Conservation (phyloP, 768 basidiomycete genomes). For the Rubroboletus satanas region DNA sequence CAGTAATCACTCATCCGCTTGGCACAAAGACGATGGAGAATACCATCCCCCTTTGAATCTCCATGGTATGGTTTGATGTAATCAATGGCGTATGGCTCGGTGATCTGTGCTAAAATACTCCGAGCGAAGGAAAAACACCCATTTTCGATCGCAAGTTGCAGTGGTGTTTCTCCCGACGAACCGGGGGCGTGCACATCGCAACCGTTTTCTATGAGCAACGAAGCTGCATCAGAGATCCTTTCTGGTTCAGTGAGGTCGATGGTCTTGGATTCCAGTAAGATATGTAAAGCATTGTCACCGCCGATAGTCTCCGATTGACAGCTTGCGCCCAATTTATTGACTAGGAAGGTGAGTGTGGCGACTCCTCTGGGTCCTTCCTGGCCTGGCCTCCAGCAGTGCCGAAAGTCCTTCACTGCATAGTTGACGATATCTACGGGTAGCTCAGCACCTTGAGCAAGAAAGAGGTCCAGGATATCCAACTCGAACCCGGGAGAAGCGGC, state of each 20-base stretch:
- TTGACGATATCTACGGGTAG: background rate
- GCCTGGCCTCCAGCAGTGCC: background rate
- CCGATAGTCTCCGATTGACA: background rate
- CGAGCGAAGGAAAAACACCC: background rate
- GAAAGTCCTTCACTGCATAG: background rate
- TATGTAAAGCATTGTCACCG: background rate
- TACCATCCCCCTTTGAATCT: background rate
- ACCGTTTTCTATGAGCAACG: background rate
- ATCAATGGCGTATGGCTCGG: background rate
- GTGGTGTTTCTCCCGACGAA: background rate
- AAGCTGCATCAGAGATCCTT: background rate
- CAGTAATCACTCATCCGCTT: no score
- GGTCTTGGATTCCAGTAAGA: background rate
- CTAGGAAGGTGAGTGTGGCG: background rate
- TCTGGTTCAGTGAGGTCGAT: background rate
- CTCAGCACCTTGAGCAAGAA: background rate
- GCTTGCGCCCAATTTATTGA: background rate
- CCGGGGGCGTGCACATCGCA: background rate
- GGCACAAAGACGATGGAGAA: background rate
- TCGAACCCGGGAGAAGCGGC: background rate
- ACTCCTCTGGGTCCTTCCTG: no score
- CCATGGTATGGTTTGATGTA: background rate
- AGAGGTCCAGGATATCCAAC: background rate
- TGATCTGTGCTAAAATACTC: background rate
- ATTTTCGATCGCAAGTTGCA: background rate